Conservation (phyloP, 2,329 filamentous ascomycete species). For the Trichoderma koningii region DNA sequence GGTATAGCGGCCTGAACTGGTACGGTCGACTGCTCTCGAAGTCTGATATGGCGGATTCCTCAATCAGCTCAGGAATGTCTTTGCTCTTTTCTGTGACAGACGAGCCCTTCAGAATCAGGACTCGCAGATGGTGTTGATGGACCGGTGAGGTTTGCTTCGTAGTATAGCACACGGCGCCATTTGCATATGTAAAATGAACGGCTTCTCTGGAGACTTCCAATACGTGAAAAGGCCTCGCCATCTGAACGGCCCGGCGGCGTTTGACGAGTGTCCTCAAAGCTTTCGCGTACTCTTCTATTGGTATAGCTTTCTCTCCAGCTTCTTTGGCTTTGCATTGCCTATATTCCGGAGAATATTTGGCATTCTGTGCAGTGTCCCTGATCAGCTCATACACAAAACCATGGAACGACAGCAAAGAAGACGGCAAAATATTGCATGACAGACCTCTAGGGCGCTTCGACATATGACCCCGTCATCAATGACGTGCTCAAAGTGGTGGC, state of each 20-base stretch:
- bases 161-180: slow-evolving; percentile 67
- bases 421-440: slow-evolving; percentile 19
- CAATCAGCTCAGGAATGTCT: slow-evolving; percentile 47
- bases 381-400: background rate
- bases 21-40: slow-evolving; percentile 43
- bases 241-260: slow-evolving; percentile 60
- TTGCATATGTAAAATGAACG: slow-evolving; percentile 62
- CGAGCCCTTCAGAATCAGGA: slow-evolving; percentile 59
- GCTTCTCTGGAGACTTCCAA: slow-evolving; percentile 60
- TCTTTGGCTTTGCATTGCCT: slow-evolving; percentile 26
- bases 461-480: slow-evolving; percentile 59
- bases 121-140: slow-evolving; percentile 50
- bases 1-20: slow-evolving; percentile 58
- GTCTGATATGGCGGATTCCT: slow-evolving; percentile 38
- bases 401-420: background rate
- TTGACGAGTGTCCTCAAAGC: slow-evolving; percentile 61
- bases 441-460: slow-evolving; percentile 60
- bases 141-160: slow-evolving; percentile 38
- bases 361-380: slow-evolving; percentile 25
- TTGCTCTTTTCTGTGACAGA: slow-evolving; percentile 57
- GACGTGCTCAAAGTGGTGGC: slow-evolving; percentile 52
- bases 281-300: slow-evolving; percentile 31
- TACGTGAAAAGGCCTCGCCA: slow-evolving; percentile 61
- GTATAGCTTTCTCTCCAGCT: no score
- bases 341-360: slow-evolving; percentile 33